Conservation (phyloP, 2,329 filamentous ascomycete species). For the Calonectria honghensis region DNA sequence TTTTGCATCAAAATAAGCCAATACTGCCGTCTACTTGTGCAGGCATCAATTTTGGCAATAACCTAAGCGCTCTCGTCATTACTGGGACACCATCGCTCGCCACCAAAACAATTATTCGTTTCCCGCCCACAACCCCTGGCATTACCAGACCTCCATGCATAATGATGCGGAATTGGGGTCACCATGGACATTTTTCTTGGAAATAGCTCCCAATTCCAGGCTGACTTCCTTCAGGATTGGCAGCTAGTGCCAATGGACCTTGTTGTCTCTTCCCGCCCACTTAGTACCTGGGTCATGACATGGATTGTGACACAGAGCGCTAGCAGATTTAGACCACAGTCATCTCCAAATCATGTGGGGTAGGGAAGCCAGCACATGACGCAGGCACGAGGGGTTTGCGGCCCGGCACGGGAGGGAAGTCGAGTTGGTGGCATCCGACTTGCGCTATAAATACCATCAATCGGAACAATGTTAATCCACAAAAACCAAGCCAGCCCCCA, state of each 20-base stretch:
- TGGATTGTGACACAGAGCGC: conserved; percentile 9
- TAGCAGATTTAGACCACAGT: not conserved
- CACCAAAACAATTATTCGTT: not conserved
- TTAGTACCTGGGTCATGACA: not conserved
- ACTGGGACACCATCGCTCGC: not conserved
- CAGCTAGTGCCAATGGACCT: not conserved
- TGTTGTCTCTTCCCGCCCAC: conserved; percentile 4
- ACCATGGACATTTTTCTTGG: not conserved
- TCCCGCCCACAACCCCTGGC: not conserved
- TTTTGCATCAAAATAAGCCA: not conserved
- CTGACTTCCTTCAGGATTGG: not conserved
- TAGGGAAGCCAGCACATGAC: not conserved
- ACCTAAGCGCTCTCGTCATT: not conserved
- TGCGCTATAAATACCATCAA: not conserved
- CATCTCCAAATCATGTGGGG: not conserved
- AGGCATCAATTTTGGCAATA: not conserved
- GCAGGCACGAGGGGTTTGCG: not conserved
- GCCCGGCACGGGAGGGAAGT: not conserved
- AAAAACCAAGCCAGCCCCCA: not conserved
- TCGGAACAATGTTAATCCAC: not conserved
- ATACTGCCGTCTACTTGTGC: not conserved
- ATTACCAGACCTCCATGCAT: not conserved
- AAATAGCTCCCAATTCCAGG: not conserved
- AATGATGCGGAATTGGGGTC: not conserved
- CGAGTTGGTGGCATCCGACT: not conserved